phyloP scores from a whole-genome alignment of 768 basidiomycete species.

The Agaricus sinodeliciosus region DNA sequence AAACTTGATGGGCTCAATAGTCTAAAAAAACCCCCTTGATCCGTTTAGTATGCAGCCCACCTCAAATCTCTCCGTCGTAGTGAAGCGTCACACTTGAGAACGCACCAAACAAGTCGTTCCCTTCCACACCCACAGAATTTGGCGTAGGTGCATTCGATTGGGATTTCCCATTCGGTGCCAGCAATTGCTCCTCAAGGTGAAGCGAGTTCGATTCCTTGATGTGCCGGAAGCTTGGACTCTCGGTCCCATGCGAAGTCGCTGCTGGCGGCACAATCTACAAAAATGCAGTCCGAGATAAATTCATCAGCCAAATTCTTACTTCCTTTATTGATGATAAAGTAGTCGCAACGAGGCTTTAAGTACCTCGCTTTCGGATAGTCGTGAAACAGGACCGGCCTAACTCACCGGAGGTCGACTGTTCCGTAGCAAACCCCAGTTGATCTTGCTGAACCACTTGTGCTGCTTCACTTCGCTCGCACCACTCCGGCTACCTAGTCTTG shows the following conservation, averaged over 20 bases:
- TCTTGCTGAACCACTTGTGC: conserved; percentile 96
- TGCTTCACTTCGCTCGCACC: conserved; percentile 98
- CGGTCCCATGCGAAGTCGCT: conserved; percentile 65
- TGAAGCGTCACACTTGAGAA: conserved; percentile 89
- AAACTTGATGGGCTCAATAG: not conserved
- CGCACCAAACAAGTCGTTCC: conserved; percentile 69
- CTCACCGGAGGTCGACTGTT: conserved; percentile 90
- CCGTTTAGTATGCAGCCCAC: too few species aligned
- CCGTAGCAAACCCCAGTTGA: conserved; percentile 94
- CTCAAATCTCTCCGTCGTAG: conserved; percentile 63
- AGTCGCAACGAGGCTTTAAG: not conserved
- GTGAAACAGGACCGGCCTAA: conserved; percentile 11
- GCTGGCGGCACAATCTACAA: conserved; percentile 27
- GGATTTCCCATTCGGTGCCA: conserved; percentile 11
- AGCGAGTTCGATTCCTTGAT: conserved; percentile 88
- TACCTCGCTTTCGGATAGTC: not conserved
- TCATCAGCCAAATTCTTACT: not conserved
- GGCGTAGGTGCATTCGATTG: conserved; percentile 4
- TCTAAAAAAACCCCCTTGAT: not conserved
- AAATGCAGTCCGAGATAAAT: not conserved
- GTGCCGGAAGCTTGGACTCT: conserved; percentile 86
- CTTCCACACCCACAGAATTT: conserved; percentile 17
- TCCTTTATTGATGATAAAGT: not conserved
- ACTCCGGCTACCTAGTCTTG: conserved; percentile 82
- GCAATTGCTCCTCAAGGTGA: conserved; percentile 71